Percentiles rank a stretch among this genome's conserved stretches.
phyloP scores from a whole-genome alignment of 164 flowering plant genomes.

The Berberis thunbergii region DNA sequence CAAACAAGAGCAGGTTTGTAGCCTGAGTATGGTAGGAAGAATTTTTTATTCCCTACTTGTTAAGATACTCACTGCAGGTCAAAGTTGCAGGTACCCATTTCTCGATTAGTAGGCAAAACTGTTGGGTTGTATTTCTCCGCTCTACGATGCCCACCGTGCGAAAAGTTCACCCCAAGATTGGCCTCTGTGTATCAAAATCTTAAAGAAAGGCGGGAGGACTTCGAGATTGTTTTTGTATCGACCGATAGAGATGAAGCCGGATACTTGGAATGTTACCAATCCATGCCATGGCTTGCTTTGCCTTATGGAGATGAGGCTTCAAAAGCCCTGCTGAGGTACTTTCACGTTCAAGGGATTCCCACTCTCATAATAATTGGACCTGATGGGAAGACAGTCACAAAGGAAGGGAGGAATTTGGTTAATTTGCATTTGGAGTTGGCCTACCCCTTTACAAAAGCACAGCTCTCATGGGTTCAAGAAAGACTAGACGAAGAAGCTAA shows the following conservation, averaged over 20 bases:
- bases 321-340: slow-evolving; percentile 41
- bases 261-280: slow-evolving; percentile 32
- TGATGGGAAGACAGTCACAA: slow-evolving; percentile 67
- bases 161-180: slow-evolving; percentile 54
- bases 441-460: slow-evolving; percentile 60
- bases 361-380: slow-evolving; percentile 64
- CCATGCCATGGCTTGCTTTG: slow-evolving; percentile 80
- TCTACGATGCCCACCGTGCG: slow-evolving; percentile 60
- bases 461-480: slow-evolving; percentile 35
- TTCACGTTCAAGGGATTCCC: slow-evolving; percentile 57
- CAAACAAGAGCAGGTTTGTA: slow-evolving; percentile 17
- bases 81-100: slow-evolving; percentile 25
- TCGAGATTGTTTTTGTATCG: slow-evolving; percentile 60
- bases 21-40: background rate
- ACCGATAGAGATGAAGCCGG: slow-evolving; percentile 38
- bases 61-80: slow-evolving; percentile 4
- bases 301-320: slow-evolving; percentile 48
- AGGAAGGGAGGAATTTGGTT: slow-evolving; percentile 53
- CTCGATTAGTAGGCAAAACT: slow-evolving; percentile 59
- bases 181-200: slow-evolving; percentile 46
- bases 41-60: background rate
- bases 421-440: slow-evolving; percentile 64
- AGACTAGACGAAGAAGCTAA: slow-evolving; percentile 69
- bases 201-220: slow-evolving; percentile 34
- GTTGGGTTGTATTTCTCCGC: slow-evolving; percentile 75